Conservation (phyloP, 2,329 filamentous ascomycete genomes). For the Didymella sp. region DNA sequence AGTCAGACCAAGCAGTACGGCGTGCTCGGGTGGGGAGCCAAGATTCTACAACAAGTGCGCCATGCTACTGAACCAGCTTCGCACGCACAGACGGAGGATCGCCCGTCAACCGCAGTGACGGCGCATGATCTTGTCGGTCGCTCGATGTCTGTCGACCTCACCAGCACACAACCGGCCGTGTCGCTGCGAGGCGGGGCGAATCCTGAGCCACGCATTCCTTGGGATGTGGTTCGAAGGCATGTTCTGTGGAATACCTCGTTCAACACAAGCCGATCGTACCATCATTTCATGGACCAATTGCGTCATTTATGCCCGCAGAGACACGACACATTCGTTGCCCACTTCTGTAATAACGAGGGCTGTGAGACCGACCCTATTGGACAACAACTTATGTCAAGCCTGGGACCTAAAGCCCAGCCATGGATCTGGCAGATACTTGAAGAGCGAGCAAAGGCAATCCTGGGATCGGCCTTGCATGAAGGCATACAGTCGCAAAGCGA, state of each 20-base stretch:
- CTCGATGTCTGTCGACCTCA: neutral
- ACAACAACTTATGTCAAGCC: neutral
- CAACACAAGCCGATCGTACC: conserved; percentile 6
- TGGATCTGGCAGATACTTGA: neutral
- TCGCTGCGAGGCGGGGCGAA: conserved; percentile 24
- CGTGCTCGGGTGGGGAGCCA: conserved; percentile 13
- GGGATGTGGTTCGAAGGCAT: neutral
- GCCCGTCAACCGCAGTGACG: neutral
- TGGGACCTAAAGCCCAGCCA: neutral
- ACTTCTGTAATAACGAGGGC: neutral
- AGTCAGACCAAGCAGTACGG: conserved; percentile 15
- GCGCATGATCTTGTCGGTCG: neutral
- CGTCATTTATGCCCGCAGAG: neutral
- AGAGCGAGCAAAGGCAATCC: neutral
- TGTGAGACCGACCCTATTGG: neutral
- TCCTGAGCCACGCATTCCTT: neutral
- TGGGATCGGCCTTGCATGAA: neutral
- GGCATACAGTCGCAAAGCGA: neutral
- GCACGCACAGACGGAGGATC: neutral
- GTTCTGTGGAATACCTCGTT: neutral
- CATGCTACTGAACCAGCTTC: conserved; percentile 18
- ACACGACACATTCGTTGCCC: neutral
- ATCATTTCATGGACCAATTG: neutral
- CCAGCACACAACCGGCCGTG: conserved; percentile 1
- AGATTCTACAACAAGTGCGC: conserved; percentile 15